These are phyloP conservation scores for Blyttiomyces sp. DNA, from an alignment of 371 early-diverging fungal genomes.

Conservation along the genomic window DNA sequence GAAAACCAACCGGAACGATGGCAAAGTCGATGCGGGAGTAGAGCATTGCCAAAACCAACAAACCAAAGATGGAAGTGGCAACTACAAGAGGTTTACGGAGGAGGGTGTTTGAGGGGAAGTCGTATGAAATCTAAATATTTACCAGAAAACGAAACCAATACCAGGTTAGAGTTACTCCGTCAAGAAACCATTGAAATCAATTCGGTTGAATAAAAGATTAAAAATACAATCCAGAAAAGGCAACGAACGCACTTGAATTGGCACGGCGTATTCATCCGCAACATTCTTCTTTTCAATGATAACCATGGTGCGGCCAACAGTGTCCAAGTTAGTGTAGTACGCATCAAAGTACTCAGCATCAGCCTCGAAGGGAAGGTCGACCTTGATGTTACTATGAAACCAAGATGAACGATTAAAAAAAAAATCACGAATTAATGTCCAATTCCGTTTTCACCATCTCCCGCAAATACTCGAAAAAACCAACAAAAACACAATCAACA, in stretches of 20 bases:
- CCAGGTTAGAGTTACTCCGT: too few relatives aligned
- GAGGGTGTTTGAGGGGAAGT: constrained; percentile 20
- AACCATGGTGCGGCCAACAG: constrained; percentile 65
- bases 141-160: background rate
- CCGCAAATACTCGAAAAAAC: too few relatives aligned
- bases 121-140: constrained; percentile 34
- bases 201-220: background rate
- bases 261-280: constrained; percentile 47
- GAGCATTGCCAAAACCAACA: constrained; percentile 31
- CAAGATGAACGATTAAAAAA: background rate
- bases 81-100: constrained; percentile 39
- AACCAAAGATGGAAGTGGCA: constrained; percentile 18
- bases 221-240: background rate
- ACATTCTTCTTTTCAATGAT: constrained; percentile 61
- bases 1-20: constrained; percentile 55
- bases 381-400: constrained; percentile 48
- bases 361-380: constrained; percentile 53
- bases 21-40: constrained; percentile 36
- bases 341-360: constrained; percentile 39
- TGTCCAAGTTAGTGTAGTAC: constrained; percentile 70
- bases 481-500: background rate
- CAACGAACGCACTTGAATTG: constrained; percentile 18
- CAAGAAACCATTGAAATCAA: background rate
- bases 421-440: too few relatives aligned
- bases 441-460: too few relatives aligned